Evolutionary conservation across 73 alveolate genomes (phyloP), one percentile per base, ranked within the genome.

Genomic region (Tetrahymena malaccensis): DNA sequence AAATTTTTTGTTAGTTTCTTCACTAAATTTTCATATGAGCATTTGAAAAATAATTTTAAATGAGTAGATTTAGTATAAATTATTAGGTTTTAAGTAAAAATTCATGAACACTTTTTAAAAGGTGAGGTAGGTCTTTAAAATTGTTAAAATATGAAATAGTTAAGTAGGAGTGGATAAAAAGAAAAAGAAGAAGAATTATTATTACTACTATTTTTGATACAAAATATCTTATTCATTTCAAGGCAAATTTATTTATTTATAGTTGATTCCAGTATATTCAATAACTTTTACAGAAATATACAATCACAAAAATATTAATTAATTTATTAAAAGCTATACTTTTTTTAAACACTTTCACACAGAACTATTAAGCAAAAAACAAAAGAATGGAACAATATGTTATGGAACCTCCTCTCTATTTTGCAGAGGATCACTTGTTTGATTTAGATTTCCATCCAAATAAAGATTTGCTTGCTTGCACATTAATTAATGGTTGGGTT

Each of bases 381-480:
- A 40, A 8, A 15, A 38, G 1, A 34, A 85, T 38, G 58, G 38
- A 38, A 2, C 34, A 85, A 35, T 34, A 85, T 12, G 55, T 85
- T 38, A 85, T 95, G 43, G 99, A 97, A 95, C 99, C 99, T 22
- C 98, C 98, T 38, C 98, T 96, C 93, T 96, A 96, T 25, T 97
- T 96, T 85, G 94, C 96, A 33, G 96, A 96, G n/a, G 98, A 98
- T 57, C 98, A 98, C 57, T 85, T 98, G n/a, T 97, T 98, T 95
- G 98, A 98, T 85, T 34, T 96, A 4, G 35, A 98, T 40, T 98
- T 98, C 95, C 98, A 97, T 34, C 99, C 98, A 31, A 94, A 38
- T 93, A 94, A 97, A 40, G 97, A 97, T 94, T 95, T 97, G 19
- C 58, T 97, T 9, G 97, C 98, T 56, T 43, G 95, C 37, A 96